A percentile compares a stretch with the other conserved stretches of the same genome.
These are phyloP conservation scores for Stylosanthes scabra DNA, from an alignment of 331 rosid species.

Conservation along the genomic window DNA sequence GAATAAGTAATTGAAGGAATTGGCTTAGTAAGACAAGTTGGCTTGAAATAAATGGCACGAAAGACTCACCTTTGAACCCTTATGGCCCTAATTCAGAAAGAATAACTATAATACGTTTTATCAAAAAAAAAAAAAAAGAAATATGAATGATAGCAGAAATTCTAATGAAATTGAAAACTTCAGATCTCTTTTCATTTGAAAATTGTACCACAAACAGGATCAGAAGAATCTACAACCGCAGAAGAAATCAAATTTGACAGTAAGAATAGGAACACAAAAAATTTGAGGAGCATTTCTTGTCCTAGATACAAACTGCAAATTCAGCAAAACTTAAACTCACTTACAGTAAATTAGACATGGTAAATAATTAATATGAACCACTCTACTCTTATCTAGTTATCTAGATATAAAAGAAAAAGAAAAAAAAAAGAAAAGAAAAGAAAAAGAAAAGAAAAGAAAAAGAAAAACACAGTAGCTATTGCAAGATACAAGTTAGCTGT, in stretches of 20 bases:
- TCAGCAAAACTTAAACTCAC: conserved; percentile 6
- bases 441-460: neutral
- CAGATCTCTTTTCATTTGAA: conserved; percentile 27
- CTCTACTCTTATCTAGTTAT: neutral
- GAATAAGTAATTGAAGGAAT: conserved; percentile 15
- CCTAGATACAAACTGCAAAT: conserved; percentile 16
- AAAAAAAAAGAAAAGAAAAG: neutral
- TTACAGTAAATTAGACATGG: conserved; percentile 9
- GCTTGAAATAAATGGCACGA: conserved; percentile 25
- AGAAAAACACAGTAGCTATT: neutral
- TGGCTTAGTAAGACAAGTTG: neutral
- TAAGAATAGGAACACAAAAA: conserved; percentile 22
- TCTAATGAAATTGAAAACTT: conserved; percentile 3
- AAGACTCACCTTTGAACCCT: neutral
- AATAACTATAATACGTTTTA: no score
- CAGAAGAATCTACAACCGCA: conserved; percentile 4
- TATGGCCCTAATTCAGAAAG: neutral
- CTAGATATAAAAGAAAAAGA: no score
- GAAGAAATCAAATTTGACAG: conserved; percentile 2
- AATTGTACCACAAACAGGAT: conserved; percentile 1
- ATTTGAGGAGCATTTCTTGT: neutral
- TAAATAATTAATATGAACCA: neutral
- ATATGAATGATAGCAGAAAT: neutral
- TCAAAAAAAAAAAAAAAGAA: neutral
- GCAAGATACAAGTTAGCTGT: neutral